Conservation (phyloP, 768 basidiomycete genomes). For the Tricholoma matsutake region DNA sequence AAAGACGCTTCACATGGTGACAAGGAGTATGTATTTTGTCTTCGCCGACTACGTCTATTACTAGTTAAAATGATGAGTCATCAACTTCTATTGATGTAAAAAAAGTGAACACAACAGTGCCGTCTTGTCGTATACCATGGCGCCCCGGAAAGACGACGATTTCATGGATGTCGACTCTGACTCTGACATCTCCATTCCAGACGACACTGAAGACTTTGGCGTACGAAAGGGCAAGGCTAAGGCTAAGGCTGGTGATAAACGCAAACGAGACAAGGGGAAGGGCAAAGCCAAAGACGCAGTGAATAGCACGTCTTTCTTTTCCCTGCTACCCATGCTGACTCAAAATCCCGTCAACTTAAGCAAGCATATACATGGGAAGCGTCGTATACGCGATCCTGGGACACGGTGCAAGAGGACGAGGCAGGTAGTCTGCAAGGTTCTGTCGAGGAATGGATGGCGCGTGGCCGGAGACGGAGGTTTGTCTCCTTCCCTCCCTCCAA, state of each 20-base stretch:
- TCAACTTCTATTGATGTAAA: background rate
- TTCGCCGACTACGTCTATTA: too few relatives aligned
- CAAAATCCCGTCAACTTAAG: constrained; percentile 30
- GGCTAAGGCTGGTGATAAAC: constrained; percentile 35
- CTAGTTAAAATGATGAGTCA: too few relatives aligned
- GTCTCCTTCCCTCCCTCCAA: constrained; percentile 13
- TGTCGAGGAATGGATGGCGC: constrained; percentile 85
- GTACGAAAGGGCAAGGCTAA: constrained; percentile 39
- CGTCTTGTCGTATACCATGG: constrained; percentile 17
- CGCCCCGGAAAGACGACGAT: constrained; percentile 34
- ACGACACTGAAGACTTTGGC: constrained; percentile 43
- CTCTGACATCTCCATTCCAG: constrained; percentile 61
- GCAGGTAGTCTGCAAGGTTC: constrained; percentile 86
- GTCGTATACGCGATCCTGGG: constrained; percentile 92
- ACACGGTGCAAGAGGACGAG: constrained; percentile 95
- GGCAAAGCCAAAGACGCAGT: constrained; percentile 53
- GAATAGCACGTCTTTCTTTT: constrained; percentile 10
- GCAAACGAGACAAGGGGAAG: constrained; percentile 36
- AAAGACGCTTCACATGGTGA: too few relatives aligned
- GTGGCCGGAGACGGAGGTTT: constrained; percentile 80
- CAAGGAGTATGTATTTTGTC: too few relatives aligned
- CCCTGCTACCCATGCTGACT: constrained; percentile 3
- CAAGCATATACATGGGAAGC: constrained; percentile 96
- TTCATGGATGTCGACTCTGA: constrained; percentile 65
- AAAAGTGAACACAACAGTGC: background rate